Evolutionary conservation across 225 moss, liverwort and hornwort genomes (phyloP).

Genomic region (Takakia lepidozioides): DNA sequence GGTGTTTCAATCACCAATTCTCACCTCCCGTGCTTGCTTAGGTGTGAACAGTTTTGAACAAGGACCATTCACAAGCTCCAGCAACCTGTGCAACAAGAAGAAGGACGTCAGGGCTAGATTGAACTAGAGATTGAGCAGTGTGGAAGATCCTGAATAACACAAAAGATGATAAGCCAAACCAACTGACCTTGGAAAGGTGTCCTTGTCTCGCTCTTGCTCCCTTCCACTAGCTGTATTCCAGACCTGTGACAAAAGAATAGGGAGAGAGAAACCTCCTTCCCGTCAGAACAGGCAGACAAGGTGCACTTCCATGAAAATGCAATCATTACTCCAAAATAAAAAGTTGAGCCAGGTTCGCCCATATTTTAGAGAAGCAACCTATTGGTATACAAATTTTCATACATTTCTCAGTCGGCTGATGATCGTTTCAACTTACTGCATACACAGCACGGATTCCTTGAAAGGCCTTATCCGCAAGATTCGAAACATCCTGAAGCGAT

Average conservation of each 20-base stretch:
- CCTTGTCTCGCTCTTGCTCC: constrained; percentile 95
- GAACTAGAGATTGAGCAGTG: too few species aligned
- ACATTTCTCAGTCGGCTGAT: too few species aligned
- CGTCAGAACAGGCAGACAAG: not conserved
- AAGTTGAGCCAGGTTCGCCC: too few species aligned
- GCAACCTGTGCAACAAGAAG: constrained; percentile 46
- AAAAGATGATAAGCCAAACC: not conserved
- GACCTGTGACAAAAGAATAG: constrained; percentile 40
- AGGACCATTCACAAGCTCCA: constrained; percentile 79
- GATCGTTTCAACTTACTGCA: constrained; percentile 98
- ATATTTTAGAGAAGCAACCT: too few species aligned
- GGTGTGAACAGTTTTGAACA: constrained; percentile 78
- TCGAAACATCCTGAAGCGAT: constrained; percentile 54
- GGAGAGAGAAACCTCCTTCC: not conserved
- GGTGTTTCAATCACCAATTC: not conserved
- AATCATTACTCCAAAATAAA: too few species aligned
- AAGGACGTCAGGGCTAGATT: too few species aligned
- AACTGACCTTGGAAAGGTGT: constrained; percentile 84
- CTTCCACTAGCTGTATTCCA: constrained; percentile 97
- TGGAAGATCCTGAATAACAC: constrained; percentile 5
- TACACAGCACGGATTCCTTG: constrained; percentile 94
- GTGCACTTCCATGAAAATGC: too few species aligned
- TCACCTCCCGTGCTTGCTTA: constrained; percentile 94
- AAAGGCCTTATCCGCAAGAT: constrained; percentile 78
- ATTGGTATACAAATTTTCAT: too few species aligned